Base-by-base conservation (phyloP, 768 basidiomycete species). In the Russula brevipes region DNA sequence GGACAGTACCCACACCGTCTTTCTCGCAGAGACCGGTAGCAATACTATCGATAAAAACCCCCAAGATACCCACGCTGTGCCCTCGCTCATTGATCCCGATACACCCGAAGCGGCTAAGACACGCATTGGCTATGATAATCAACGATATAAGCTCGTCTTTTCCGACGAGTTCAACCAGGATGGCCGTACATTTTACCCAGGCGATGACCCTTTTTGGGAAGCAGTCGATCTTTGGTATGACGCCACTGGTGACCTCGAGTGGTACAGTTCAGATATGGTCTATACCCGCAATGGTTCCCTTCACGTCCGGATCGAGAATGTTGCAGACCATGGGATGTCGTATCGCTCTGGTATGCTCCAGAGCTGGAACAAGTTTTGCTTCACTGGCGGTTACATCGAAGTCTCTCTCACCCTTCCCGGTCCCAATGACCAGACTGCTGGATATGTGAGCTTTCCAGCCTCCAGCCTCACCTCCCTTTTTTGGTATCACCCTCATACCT, bases 331-430 rank as follows among this genome's bases (percentile, higher is more conserved):
- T 71, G 76, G 76, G 6, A 78, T 89, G 62, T 76, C 76, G 44
- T 94, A 86, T 70, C 77, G 82, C 68, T 85, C 78, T 70, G 91
- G 86, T 5, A 91, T 93, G 89, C 76, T 94, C 4, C 90, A 93
- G 75, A 84, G 83, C 45, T 94, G 92, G 91, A 94, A 94, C 75
- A 91, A 94, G 78, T 86, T 94, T 70, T 94, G 89, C 73, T 92
- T 91, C 70, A 84, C 88, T 35, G 82, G 81, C 33, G 91, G 91
- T 5, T 81, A 81, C 73, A 82, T 94, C 63, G 92, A 93, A 76
- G 83, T 87, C 17, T 71, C 77, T 3, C 76, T 85, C 9, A 77
- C 78, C 0, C 74, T 89, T 5, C 87, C 87, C 0, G 87, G 87
- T 0, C 79, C 82, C 5, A 76, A 83, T 65, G 77, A 80, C n/a